Evolutionary conservation across 139 green algal genomes (phyloP).

Genomic region (Chlorella sp.): DNA sequence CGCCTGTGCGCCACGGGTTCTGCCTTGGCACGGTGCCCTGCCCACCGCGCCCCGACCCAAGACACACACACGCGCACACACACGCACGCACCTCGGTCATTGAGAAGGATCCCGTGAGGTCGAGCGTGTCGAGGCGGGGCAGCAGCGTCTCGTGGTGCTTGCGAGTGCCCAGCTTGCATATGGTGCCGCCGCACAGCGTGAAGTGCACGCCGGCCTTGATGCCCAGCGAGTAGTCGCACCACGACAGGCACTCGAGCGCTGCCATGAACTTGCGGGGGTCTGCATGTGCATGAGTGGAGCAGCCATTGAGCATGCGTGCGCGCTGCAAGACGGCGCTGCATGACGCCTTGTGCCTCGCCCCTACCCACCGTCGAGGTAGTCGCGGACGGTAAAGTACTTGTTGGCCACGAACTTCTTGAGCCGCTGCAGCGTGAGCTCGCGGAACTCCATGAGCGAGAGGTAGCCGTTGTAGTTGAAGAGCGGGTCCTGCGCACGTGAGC

Average conservation of each 20-base stretch:
- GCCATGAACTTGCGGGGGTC: constrained; percentile 68
- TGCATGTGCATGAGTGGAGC: constrained; percentile 13
- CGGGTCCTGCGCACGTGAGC: constrained; percentile 67
- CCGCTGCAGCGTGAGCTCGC: constrained; percentile 69
- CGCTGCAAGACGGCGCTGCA: neutral
- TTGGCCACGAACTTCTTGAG: constrained; percentile 55
- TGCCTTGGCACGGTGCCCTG: too few relatives aligned
- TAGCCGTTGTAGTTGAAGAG: constrained; percentile 72
- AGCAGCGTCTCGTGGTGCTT: constrained; percentile 75
- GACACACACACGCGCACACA: too few relatives aligned
- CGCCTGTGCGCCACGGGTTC: too few relatives aligned
- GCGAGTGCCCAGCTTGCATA: constrained; percentile 55
- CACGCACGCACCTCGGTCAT: constrained; percentile 66
- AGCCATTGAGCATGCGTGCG: neutral
- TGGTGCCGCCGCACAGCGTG: constrained; percentile 61
- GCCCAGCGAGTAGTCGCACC: constrained; percentile 75
- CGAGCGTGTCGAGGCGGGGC: constrained; percentile 55
- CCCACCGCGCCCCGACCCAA: too few relatives aligned
- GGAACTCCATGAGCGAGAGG: constrained; percentile 57
- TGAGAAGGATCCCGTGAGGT: constrained; percentile 73
- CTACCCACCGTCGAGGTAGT: constrained; percentile 51
- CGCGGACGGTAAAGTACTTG: constrained; percentile 60
- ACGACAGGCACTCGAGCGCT: constrained; percentile 61
- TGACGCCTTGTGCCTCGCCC: neutral
- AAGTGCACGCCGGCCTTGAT: constrained; percentile 92